Conservation (phyloP, 495 filamentous ascomycete species). For the Aspergillus olivimuriae region DNA sequence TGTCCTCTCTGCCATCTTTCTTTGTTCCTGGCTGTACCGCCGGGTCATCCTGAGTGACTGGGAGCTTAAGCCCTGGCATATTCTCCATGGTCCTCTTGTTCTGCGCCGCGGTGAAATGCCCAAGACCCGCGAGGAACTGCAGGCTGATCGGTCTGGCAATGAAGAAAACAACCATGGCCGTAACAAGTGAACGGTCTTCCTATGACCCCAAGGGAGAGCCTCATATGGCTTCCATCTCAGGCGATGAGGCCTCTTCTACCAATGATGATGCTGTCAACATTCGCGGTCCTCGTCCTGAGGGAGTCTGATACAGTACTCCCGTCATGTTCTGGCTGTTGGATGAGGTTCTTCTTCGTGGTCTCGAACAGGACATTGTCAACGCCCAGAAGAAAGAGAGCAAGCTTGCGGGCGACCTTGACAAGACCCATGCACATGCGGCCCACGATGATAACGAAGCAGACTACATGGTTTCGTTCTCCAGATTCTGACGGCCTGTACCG, state of each 20-base stretch:
- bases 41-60: conserved; percentile 11
- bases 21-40: conserved; percentile 14
- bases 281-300: conserved; percentile 13
- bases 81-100: conserved; percentile 10
- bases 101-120: conserved; percentile 14
- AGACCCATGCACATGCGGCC: conserved; percentile 9
- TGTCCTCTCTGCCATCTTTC: conserved; percentile 5
- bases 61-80: conserved; percentile 8
- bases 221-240: neutral
- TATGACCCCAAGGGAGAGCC: neutral
- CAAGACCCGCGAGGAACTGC: conserved; percentile 14
- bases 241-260: neutral
- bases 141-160: conserved; percentile 8
- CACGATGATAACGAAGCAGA: conserved; percentile 15
- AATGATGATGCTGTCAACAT: conserved; percentile 2
- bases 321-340: conserved; percentile 12
- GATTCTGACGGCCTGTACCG: conserved; percentile 12
- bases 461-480: conserved; percentile 17
- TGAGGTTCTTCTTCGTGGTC: conserved; percentile 10
- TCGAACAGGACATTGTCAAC: conserved; percentile 12
- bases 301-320: conserved; percentile 1
- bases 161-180: conserved; percentile 1
- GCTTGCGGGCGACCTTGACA: conserved; percentile 12
- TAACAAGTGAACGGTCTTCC: neutral
- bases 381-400: conserved; percentile 12